A percentile compares a stretch with the other conserved stretches of the same genome.
These are phyloP conservation scores for Amaranthus palmeri DNA, from an alignment of 148 eudicot genomes.

Conservation along the genomic window DNA sequence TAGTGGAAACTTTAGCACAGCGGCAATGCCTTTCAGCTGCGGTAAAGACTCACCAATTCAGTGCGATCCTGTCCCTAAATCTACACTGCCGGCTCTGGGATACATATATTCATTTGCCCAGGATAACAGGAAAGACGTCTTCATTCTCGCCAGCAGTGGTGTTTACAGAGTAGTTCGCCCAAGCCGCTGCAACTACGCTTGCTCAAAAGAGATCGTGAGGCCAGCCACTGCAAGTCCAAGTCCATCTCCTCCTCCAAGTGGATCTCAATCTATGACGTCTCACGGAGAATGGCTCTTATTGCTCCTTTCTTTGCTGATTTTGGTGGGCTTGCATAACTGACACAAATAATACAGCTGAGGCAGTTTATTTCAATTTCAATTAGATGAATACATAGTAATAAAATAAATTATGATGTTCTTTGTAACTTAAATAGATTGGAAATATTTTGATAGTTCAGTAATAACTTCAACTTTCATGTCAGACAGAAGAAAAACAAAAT, in stretches of 20 bases:
- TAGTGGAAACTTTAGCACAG: slow-evolving; percentile 71
- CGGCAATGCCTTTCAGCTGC: slow-evolving; percentile 54
- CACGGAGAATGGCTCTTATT: slow-evolving; percentile 21
- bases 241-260: slow-evolving; percentile 34
- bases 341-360: not conserved
- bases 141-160: slow-evolving; percentile 61
- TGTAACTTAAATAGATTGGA: not conserved
- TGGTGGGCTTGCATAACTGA: slow-evolving; percentile 21
- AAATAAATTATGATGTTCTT: not conserved
- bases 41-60: slow-evolving; percentile 57
- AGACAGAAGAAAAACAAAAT: not conserved
- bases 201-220: slow-evolving; percentile 60
- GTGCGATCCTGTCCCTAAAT: slow-evolving; percentile 58
- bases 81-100: slow-evolving; percentile 53
- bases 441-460: not conserved
- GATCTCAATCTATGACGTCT: slow-evolving; percentile 21
- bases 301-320: slow-evolving; percentile 30
- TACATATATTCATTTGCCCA: slow-evolving; percentile 77
- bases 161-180: slow-evolving; percentile 85
- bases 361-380: slow-evolving; percentile 3
- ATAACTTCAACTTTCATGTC: not conserved
- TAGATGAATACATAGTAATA: not conserved
- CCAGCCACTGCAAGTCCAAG: slow-evolving; percentile 28
- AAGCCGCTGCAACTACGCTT: slow-evolving; percentile 75
- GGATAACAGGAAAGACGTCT: slow-evolving; percentile 74